A percentile compares a stretch with the other conserved stretches of the same genome.
Evolutionary conservation across 2,329 filamentous ascomycete genomes (phyloP).

Genomic region (Hymenoscyphus fraxineus): DNA sequence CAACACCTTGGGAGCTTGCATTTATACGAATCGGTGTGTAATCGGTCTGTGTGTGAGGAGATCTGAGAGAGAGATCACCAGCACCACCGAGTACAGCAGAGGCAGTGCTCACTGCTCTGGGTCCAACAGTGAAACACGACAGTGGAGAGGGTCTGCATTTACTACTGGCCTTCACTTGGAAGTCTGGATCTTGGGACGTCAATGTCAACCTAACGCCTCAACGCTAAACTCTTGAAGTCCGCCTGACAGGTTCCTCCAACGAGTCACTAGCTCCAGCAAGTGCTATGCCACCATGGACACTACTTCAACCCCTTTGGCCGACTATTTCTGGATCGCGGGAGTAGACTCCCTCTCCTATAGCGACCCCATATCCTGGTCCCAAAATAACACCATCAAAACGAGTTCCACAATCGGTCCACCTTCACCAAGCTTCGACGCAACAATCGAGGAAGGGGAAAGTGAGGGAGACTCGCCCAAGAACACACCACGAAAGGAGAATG

Average conservation of each 20-base stretch:
- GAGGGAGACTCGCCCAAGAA: conserved; percentile 52
- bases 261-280: neutral
- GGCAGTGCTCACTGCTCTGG: neutral
- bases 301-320: conserved; percentile 62
- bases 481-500: conserved; percentile 17
- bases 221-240: conserved; percentile 9
- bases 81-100: neutral
- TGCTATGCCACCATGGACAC: conserved; percentile 33
- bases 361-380: conserved; percentile 44
- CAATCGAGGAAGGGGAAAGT: conserved; percentile 49
- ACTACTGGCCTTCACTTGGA: neutral
- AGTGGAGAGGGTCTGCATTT: neutral
- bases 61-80: neutral
- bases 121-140: neutral
- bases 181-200: conserved; percentile 12
- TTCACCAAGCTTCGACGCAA: conserved; percentile 47
- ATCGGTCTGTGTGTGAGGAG: neutral
- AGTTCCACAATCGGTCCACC: conserved; percentile 26
- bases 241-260: conserved; percentile 8
- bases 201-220: conserved; percentile 22
- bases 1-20: neutral
- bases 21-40: neutral
- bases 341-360: conserved; percentile 65
- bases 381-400: conserved; percentile 28
- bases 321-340: conserved; percentile 74